Percentiles rank a stretch among this genome's conserved stretches.
Conservation (phyloP, 306 rosid species). For the Vigna unguiculata region DNA sequence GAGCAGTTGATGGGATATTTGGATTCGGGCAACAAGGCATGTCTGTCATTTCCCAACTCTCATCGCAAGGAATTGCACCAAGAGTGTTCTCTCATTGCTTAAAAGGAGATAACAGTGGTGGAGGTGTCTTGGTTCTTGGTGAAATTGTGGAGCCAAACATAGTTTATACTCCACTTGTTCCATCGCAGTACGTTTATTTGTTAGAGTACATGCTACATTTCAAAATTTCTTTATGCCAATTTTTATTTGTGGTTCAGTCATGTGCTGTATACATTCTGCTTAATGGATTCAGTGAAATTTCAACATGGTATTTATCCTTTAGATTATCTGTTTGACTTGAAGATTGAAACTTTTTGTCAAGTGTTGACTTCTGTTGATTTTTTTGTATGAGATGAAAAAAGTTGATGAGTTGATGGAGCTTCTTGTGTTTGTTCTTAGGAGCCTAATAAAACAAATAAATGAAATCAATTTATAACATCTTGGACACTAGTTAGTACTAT, state of each 20-base stretch:
- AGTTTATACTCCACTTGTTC: slow-evolving; percentile 83
- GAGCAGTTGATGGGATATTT: slow-evolving; percentile 91
- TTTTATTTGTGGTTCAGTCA: slow-evolving; percentile 1
- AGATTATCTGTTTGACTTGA: slow-evolving; percentile 14
- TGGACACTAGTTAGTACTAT: slow-evolving; percentile 5
- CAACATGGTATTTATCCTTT: slow-evolving; percentile 20
- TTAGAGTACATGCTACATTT: slow-evolving; percentile 23
- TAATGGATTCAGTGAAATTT: background rate
- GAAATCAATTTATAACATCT: background rate
- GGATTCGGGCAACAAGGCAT: slow-evolving; percentile 87
- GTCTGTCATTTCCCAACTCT: slow-evolving; percentile 82
- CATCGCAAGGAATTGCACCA: slow-evolving; percentile 75
- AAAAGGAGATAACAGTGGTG: slow-evolving; percentile 82
- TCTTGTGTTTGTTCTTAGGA: slow-evolving; percentile 23
- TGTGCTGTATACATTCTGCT: background rate
- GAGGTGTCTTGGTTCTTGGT: slow-evolving; percentile 92
- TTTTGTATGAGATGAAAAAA: slow-evolving; percentile 8
- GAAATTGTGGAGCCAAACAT: slow-evolving; percentile 85
- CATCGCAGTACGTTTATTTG: slow-evolving; percentile 74
- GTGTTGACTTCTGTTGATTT: slow-evolving; percentile 4
- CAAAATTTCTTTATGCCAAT: background rate
- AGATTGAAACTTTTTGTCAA: background rate
- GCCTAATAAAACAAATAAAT: slow-evolving; percentile 6
- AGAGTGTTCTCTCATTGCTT: slow-evolving; percentile 92
- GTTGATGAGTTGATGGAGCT: background rate